Base-by-base conservation (phyloP, 139 green algal species). In the Nannochloris sp. region DNA sequence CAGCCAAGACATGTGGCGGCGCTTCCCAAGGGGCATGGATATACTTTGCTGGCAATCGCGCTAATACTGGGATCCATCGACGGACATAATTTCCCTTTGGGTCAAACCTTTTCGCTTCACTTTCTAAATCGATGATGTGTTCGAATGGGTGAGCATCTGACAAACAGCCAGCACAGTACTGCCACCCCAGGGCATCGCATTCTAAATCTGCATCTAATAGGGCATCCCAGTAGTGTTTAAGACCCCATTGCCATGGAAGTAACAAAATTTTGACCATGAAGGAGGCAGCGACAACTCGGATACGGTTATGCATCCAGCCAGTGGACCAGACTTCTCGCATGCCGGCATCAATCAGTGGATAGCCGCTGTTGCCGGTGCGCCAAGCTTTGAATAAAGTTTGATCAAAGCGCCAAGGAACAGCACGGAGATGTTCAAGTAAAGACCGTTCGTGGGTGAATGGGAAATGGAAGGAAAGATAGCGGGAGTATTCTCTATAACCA, bases 401-500 rank as follows among this genome's bases (percentile, higher is more conserved):
- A 83, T 97, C 86, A 33, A 88, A 81, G 31, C 74, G 60, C 90
- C 91, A 97, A 24, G 90, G 90, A 45, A 85, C 85, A 10, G 81
- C 85, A 13, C 83, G 75, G 61, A 97, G 77, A 64, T 97, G 89
- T 54, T 85, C 83, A 73, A 97, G 83, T 75, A 97, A 75, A 7
- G 89, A 84, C 42, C 91, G 75, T 74, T 97, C 87, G 64, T 92
- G 88, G 34, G 92, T 93, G 83, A 97, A 97, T 46, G 90, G 90
- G 83, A 93, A 96, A 82, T 96, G 89, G 82, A 96, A 97, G 39
- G 81, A 83, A 33, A 97, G 82, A 81, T 97, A 97, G 66, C 87
- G 80, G 25, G 54, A 72, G 70, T 96, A 97, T 81, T 97, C 90
- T 14, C 90, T 75, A 70, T 90, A 92, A 5, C 83, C 89, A 67